Evolutionary conservation across 2,329 filamentous ascomycete species (phyloP).

Genomic region (Aspergillus tanneri): DNA sequence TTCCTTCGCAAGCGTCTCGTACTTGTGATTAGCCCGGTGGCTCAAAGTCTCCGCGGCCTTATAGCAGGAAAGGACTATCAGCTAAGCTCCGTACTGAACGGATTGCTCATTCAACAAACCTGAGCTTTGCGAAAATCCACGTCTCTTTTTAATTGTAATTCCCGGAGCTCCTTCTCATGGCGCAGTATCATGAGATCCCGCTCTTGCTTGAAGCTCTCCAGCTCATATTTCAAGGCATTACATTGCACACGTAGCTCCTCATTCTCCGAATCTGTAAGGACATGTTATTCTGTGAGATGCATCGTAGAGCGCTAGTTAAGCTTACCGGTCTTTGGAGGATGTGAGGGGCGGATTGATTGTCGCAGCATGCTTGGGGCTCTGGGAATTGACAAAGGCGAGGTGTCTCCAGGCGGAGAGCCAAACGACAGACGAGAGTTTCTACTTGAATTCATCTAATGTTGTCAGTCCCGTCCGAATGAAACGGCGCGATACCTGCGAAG

Average conservation of each 20-base stretch:
- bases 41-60: constrained; percentile 54
- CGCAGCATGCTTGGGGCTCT: constrained; percentile 36
- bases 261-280: constrained; percentile 46
- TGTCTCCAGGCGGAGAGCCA: constrained; percentile 59
- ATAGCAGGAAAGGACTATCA: not conserved
- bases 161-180: constrained; percentile 79
- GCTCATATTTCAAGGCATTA: constrained; percentile 81
- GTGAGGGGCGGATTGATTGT: constrained; percentile 37
- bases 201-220: constrained; percentile 84
- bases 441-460: constrained; percentile 36
- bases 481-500: not conserved
- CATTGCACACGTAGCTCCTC: constrained; percentile 88
- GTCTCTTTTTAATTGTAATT: constrained; percentile 76
- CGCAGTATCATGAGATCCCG: constrained; percentile 75
- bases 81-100: not conserved
- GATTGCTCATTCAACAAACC: constrained; percentile 33
- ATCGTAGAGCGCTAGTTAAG: not conserved
- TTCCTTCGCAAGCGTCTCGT: constrained; percentile 55
- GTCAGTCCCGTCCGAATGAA: constrained; percentile 8
- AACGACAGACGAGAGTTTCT: constrained; percentile 56
- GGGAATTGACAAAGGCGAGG: constrained; percentile 41
- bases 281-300: constrained; percentile 5
- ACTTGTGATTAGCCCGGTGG: constrained; percentile 54
- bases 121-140: constrained; percentile 73
- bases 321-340: constrained; percentile 41